Conservation (phyloP, 169 alveolate genomes). For the Plasmodium malariae region DNA sequence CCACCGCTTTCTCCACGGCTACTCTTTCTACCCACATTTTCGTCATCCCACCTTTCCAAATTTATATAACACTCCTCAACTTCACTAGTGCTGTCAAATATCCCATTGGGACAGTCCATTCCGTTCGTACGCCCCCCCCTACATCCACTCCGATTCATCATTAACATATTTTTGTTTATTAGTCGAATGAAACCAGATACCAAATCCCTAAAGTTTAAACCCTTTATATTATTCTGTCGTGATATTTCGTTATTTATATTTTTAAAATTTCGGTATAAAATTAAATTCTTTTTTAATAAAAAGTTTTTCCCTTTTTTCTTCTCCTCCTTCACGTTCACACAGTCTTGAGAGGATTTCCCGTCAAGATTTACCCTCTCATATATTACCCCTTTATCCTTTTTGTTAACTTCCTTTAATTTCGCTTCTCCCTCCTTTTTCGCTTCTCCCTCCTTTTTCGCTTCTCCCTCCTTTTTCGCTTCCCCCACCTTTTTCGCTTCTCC, state of each 20-base stretch:
- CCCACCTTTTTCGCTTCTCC: background rate
- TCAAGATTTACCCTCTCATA: no score
- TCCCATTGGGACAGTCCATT: background rate
- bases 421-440: background rate
- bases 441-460: background rate
- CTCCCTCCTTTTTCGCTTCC: background rate
- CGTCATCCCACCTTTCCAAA: background rate
- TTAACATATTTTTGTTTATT: conserved; percentile 30
- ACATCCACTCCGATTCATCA: background rate
- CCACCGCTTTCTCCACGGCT: no score
- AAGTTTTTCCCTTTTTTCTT: background rate
- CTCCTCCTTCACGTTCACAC: background rate
- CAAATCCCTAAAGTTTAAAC: conserved; percentile 27
- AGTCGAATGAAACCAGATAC: conserved; percentile 19
- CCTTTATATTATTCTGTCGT: conserved; percentile 54
- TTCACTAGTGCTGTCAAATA: conserved; percentile 4
- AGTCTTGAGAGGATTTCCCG: no score
- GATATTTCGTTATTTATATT: conserved; percentile 62
- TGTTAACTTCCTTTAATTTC: no score
- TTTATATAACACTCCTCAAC: conserved; percentile 1
- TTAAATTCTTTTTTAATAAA: conserved; percentile 24
- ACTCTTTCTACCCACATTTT: background rate
- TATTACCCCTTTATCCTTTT: background rate
- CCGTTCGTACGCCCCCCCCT: background rate
- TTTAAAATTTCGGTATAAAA: conserved; percentile 57